Evolutionary conservation across 1,284 basidiomycete species (phyloP).

Genomic region (Neolentinus lepideus): DNA sequence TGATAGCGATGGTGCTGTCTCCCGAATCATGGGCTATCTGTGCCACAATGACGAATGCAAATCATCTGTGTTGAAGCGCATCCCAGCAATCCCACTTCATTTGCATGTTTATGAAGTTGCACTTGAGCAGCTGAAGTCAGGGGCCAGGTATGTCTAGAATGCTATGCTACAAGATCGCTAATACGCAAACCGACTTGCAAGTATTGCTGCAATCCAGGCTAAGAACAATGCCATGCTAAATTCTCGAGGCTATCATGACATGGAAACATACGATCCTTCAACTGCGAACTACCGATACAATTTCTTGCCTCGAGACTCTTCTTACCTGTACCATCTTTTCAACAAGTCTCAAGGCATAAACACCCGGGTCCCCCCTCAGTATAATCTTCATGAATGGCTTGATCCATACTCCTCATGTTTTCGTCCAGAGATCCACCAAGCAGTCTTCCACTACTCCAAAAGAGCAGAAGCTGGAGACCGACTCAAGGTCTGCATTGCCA

Average conservation of each 20-base stretch:
- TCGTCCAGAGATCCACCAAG: conserved; percentile 14
- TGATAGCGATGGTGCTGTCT: conserved; percentile 8
- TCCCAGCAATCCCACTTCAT: conserved; percentile 23
- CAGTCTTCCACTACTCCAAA: conserved; percentile 21
- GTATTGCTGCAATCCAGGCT: conserved; percentile 10
- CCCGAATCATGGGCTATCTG: conserved; percentile 15
- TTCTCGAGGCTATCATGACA: conserved; percentile 5
- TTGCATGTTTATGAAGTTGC: conserved; percentile 22
- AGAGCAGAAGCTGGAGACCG: conserved; percentile 12
- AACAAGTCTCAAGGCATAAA: conserved; percentile 15
- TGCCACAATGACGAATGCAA: conserved; percentile 19
- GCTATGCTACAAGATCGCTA: conserved; percentile 1
- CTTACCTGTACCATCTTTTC: conserved; percentile 15
- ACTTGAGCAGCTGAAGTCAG: conserved; percentile 18
- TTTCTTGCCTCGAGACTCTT: conserved; percentile 13
- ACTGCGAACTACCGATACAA: conserved; percentile 8
- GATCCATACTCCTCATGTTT: conserved; percentile 12
- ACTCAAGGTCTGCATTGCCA: conserved; percentile 22
- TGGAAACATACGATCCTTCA: not conserved
- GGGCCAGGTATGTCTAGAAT: conserved; percentile 12
- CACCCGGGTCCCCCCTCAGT: conserved; percentile 12
- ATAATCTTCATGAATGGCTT: conserved; percentile 18
- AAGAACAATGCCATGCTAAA: conserved; percentile 7
- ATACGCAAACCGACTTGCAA: conserved; percentile 7
- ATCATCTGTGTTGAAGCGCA: conserved; percentile 10